Base-by-base conservation (phyloP, 192 early-diverging fungal species). In the Obelidium mucronatum region DNA sequence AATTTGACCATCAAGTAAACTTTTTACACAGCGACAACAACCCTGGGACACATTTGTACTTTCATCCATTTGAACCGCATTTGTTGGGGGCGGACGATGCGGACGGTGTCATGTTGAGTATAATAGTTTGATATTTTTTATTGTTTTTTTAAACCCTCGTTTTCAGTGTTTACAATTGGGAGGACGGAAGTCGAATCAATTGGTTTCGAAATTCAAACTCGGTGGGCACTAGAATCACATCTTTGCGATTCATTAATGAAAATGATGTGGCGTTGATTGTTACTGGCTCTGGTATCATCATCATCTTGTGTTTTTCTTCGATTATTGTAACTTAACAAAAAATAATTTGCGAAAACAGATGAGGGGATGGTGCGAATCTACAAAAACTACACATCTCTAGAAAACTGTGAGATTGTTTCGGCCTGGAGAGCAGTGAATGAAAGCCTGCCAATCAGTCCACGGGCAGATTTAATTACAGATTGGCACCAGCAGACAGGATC, bases 51-150 rank as follows among this genome's bases (percentile, higher is more conserved):
- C 28, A 67, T 42, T 54, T 86, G 28, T 76, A 89, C 1, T 91
- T 96, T 83, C 97, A 98, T 78, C 89, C 91, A 55, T 94, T 91
- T 76, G 95, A 97, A 79, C 89, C 92, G 24, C 93, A 97, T 79
- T 82, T 95, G 40, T 82, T 95, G 1, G 90, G 90, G 42, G 91
- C 94, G 8, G 92, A 94, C 76, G 86, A 88, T 33, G 84, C 86
- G 53, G 88, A 92, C 37, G 88, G 82, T 52, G 85, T 93, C 39
- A 91, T 85, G 91, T 93, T n/a, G 72, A 34, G 82, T 59, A 2
- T 48, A 17, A 39, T 40, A 26, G 65, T 30, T 69, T 53, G 11
- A 26, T 56, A 56, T 19, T 34, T 37, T 48, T 2, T 30, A 39
- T 80, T 59, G 34, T 55, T 3, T 76, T 53, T n/a, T 55, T 15